Evolutionary conservation across 208 protist species (phyloP).

Genomic region (Endotrypanum monterogeii): DNA sequence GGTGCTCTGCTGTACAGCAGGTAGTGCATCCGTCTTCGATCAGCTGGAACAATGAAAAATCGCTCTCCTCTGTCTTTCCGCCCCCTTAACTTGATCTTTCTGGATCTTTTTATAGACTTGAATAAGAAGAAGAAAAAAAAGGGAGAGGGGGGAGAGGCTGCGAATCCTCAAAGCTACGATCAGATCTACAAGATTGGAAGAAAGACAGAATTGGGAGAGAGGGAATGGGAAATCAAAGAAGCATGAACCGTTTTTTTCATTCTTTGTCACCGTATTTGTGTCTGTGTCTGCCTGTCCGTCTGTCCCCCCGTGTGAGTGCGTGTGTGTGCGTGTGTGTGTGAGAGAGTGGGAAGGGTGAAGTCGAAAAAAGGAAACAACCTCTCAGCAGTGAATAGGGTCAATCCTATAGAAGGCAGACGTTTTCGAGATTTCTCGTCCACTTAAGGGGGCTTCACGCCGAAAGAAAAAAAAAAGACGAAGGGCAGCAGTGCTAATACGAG

Average conservation of each 20-base stretch:
- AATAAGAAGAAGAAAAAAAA: constrained; percentile 9
- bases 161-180: not conserved
- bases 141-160: not conserved
- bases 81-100: too few species aligned
- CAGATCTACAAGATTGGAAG: not conserved
- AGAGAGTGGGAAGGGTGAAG: not conserved
- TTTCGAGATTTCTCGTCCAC: too few species aligned
- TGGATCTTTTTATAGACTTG: too few species aligned
- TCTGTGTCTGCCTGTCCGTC: too few species aligned
- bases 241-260: not conserved
- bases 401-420: too few species aligned
- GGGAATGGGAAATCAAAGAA: constrained; percentile 6
- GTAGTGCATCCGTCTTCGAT: too few species aligned
- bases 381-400: too few species aligned
- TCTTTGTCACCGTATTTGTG: not conserved
- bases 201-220: constrained; percentile 4
- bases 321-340: not conserved
- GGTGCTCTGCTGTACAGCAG: not conserved
- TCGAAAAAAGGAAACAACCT: too few species aligned
- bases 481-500: constrained; percentile 5
- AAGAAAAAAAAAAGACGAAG: constrained; percentile 16
- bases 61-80: too few species aligned
- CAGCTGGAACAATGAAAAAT: too few species aligned
- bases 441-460: not conserved
- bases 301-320: too few species aligned